A percentile compares a stretch with the other conserved stretches of the same genome.
Conservation (phyloP, 208 protist genomes). For the Leishmania aethiopica region DNA sequence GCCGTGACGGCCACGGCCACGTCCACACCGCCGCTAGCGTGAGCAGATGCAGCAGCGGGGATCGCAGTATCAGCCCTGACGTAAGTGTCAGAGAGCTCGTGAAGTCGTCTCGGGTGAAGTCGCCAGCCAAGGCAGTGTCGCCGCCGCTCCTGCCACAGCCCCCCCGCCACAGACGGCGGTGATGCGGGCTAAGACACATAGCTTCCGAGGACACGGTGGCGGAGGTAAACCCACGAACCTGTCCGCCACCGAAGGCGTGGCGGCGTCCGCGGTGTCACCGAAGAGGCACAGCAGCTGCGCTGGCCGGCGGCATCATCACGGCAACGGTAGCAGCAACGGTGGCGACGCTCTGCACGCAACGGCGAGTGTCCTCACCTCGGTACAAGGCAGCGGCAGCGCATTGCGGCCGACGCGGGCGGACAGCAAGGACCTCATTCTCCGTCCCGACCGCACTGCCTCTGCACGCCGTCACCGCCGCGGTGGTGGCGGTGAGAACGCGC, state of each 20-base stretch:
- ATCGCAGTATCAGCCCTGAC: not conserved
- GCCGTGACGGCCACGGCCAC: not conserved
- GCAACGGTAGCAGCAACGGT: not conserved
- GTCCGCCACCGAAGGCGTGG: not conserved
- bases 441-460: not conserved
- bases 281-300: not conserved
- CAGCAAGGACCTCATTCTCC: conserved; percentile 30
- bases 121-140: not conserved
- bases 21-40: not conserved
- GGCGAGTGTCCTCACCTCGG: not conserved
- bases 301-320: not conserved
- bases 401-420: conserved; percentile 17
- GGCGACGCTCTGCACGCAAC: not conserved
- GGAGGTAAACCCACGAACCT: not conserved
- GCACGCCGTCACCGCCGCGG: not conserved
- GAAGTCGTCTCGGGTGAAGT: not conserved
- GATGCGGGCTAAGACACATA: conserved; percentile 8
- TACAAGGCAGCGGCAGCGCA: conserved; percentile 10
- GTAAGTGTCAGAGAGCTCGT: not conserved
- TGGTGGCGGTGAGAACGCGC: not conserved
- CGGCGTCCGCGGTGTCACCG: not conserved
- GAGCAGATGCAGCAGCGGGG: not conserved
- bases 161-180: conserved; percentile 2
- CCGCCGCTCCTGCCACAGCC: conserved; percentile 15
- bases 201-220: conserved; percentile 2